Evolutionary conservation across 805 yeast species (phyloP).

Genomic region (Blastobotrys chiropterorum): DNA sequence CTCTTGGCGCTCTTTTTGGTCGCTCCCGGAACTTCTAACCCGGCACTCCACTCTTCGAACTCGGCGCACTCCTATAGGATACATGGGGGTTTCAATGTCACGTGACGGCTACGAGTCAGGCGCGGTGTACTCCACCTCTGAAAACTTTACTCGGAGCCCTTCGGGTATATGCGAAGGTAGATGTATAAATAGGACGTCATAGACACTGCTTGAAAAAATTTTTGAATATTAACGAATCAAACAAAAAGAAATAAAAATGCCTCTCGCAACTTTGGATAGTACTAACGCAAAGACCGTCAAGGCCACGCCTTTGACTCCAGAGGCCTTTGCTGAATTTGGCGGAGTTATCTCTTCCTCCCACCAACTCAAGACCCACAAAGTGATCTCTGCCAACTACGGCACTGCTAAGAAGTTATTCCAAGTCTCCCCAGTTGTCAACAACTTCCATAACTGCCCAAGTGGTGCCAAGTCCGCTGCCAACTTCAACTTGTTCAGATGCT

Average conservation of each 20-base stretch:
- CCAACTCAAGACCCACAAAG: conserved; percentile 45
- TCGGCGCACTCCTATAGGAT: no score
- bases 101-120: no score
- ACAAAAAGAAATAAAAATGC: conserved; percentile 11
- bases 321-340: conserved; percentile 62
- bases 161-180: no score
- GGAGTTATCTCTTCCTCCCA: conserved; percentile 72
- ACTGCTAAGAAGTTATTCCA: conserved; percentile 75
- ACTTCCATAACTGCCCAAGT: conserved; percentile 43
- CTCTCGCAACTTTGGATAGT: conserved; percentile 16
- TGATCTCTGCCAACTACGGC: conserved; percentile 78
- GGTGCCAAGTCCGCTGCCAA: conserved; percentile 50
- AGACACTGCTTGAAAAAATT: no score
- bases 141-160: no score
- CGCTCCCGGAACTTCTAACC: no score
- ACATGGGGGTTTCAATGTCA: no score
- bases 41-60: no score
- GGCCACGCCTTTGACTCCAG: conserved; percentile 63
- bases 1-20: no score
- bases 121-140: no score
- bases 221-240: no score
- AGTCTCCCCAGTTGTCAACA: conserved; percentile 62
- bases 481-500: conserved; percentile 79
- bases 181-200: no score
- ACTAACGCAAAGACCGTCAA: conserved; percentile 20